phyloP scores from a whole-genome alignment of 2,329 filamentous ascomycete genomes.

The Elsinoe arachidis region DNA sequence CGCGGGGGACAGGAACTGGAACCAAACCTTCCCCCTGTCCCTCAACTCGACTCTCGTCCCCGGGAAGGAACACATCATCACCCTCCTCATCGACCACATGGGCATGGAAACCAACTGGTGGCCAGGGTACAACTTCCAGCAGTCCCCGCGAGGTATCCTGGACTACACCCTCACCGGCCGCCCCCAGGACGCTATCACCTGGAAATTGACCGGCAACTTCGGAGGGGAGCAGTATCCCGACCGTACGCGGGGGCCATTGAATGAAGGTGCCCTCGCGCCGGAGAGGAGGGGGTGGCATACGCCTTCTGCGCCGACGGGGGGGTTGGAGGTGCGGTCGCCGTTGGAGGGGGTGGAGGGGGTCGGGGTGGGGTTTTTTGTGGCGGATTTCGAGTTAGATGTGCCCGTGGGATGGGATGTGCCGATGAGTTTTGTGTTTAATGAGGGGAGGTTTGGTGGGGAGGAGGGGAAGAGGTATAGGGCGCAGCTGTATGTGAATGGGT shows the following conservation, averaged over 20 bases:
- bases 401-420: conserved; percentile 51
- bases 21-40: conserved; percentile 49
- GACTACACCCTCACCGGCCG: conserved; percentile 48
- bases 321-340: conserved; percentile 32
- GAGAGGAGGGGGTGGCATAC: conserved; percentile 55
- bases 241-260: conserved; percentile 50
- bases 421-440: conserved; percentile 46
- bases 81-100: conserved; percentile 64
- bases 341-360: conserved; percentile 39
- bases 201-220: conserved; percentile 60
- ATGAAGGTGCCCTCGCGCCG: conserved; percentile 54
- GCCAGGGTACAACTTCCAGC: conserved; percentile 46
- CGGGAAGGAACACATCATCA: conserved; percentile 53
- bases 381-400: conserved; percentile 46
- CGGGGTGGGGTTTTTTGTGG: conserved; percentile 49
- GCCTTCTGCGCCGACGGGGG: conserved; percentile 38
- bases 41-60: conserved; percentile 32
- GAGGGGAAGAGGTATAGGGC: conserved; percentile 42
- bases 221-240: conserved; percentile 55
- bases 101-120: conserved; percentile 56
- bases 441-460: conserved; percentile 29
- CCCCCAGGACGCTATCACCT: conserved; percentile 40
- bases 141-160: conserved; percentile 54
- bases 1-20: conserved; percentile 41
- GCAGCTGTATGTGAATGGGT: conserved; percentile 64